Evolutionary conservation across 2,329 filamentous ascomycete species (phyloP).

Genomic region (Diplodia seriata): DNA sequence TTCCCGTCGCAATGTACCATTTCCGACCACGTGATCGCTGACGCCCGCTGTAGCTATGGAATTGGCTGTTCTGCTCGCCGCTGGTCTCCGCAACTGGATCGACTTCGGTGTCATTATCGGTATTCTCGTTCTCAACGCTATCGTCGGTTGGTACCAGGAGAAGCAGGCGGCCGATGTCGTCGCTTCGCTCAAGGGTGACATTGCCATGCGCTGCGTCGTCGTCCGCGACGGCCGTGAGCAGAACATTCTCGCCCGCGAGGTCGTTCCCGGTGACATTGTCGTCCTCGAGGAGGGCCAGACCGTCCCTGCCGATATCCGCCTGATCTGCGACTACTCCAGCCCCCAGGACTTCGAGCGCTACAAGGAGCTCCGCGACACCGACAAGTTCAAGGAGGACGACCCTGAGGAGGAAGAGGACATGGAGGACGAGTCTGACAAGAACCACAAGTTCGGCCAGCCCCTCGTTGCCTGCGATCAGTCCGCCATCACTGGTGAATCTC

Average conservation of each 20-base stretch:
- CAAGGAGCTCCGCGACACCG: slow-evolving; percentile 65
- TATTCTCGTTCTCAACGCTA: slow-evolving; percentile 76
- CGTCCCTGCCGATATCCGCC: slow-evolving; percentile 71
- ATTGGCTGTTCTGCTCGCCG: slow-evolving; percentile 74
- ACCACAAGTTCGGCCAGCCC: slow-evolving; percentile 66
- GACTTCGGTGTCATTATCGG: slow-evolving; percentile 80
- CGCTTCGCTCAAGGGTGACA: slow-evolving; percentile 76
- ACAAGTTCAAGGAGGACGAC: slow-evolving; percentile 61
- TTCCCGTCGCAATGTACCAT: slow-evolving; percentile 34
- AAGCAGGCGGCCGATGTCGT: slow-evolving; percentile 82
- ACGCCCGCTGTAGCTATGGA: slow-evolving; percentile 68
- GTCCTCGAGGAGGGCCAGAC: slow-evolving; percentile 75
- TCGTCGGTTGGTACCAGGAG: slow-evolving; percentile 82
- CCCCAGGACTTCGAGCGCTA: slow-evolving; percentile 72
- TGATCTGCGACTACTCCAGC: slow-evolving; percentile 75
- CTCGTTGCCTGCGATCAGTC: slow-evolving; percentile 78
- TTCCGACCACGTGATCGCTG: slow-evolving; percentile 33
- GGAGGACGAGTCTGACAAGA: slow-evolving; percentile 58
- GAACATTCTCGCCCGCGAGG: slow-evolving; percentile 74
- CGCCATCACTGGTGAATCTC: slow-evolving; percentile 80
- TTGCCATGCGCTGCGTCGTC: slow-evolving; percentile 74
- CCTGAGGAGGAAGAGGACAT: slow-evolving; percentile 66
- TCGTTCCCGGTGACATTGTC: slow-evolving; percentile 78
- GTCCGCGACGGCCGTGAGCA: slow-evolving; percentile 71
- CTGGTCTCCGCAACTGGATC: slow-evolving; percentile 77